Evolutionary conservation across 257 asterid genomes (phyloP), one percentile per base, ranked within the genome.

Genomic region (Solanum sparsipilum): DNA sequence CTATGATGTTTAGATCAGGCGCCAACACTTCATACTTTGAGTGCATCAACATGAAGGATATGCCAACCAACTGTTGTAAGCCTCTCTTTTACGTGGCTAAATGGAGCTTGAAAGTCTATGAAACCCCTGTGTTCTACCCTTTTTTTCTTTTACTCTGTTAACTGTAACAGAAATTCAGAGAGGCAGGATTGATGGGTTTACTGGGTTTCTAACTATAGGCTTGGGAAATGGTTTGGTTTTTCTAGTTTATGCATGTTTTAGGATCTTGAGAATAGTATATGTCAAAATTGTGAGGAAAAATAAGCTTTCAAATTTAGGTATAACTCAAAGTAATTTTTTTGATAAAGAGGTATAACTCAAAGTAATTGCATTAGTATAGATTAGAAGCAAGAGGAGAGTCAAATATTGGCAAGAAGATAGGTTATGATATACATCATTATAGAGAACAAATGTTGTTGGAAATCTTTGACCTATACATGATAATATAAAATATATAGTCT

Each of bases 51-150:
- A 87, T 93, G 73, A 90, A 88, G 84, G 98, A 97, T 39, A 90
- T 91, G 95, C 98, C 99, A 25, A 89, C 88, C 63, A 91, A 93
- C 89, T 96, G 97, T 90, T 92, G 99, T 97, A 93, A 97, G 98
- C 89, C 34, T 46, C 35, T 5, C 46, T 35, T 38, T 48, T 81
- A 29, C 29, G 20, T 81, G 32, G 5, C 12, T 15, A 81, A 48
- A 29, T 18, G 63, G 85, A 46, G 39, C 85, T 81, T 27, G 85
- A 48, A 81, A 35, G 29, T 18, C 15, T 81, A 81, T 29, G 38
- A 25, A 41, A 44, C 67, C 38, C 20, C 84, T 23, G 25, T 44
- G 11, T 29, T 44, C 38, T 27, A 48, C 29, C 44, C 70, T 48
- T 81, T 81, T 35, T 44, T 79, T 44, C 29, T 46, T 81, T 81